Evolutionary conservation across 2,329 filamentous ascomycete genomes (phyloP).

Genomic region (Penicillium concentricum): DNA sequence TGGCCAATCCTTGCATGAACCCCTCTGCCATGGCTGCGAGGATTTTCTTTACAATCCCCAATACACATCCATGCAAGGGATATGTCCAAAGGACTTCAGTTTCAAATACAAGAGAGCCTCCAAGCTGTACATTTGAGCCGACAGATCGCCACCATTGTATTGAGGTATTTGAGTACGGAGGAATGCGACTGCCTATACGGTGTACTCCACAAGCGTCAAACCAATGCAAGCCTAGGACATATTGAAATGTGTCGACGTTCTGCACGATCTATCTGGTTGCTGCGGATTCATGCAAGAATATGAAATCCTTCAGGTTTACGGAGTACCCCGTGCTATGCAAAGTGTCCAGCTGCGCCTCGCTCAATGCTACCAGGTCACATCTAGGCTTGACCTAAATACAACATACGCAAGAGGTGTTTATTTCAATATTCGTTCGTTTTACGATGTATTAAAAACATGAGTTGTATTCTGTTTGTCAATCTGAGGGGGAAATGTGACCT

Average conservation of each 20-base stretch:
- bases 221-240: neutral
- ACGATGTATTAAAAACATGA: neutral
- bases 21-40: neutral
- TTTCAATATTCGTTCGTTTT: neutral
- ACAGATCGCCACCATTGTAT: neutral
- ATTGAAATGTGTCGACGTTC: neutral
- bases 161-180: neutral
- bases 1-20: slow-evolving; percentile 6
- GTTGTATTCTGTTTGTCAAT: neutral
- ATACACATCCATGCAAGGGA: neutral
- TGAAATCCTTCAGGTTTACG: neutral
- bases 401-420: too few relatives aligned
- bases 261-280: neutral
- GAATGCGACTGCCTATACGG: neutral
- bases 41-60: neutral
- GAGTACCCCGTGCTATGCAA: neutral
- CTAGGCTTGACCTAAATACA: neutral
- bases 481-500: neutral
- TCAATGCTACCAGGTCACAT: neutral
- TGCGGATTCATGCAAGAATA: neutral
- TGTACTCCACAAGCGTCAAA: neutral
- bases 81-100: neutral
- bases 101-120: neutral
- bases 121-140: neutral
- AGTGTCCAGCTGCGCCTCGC: neutral